Evolutionary conservation across 2,329 filamentous ascomycete species (phyloP).

Genomic region (Ophiosphaerella korrae): DNA sequence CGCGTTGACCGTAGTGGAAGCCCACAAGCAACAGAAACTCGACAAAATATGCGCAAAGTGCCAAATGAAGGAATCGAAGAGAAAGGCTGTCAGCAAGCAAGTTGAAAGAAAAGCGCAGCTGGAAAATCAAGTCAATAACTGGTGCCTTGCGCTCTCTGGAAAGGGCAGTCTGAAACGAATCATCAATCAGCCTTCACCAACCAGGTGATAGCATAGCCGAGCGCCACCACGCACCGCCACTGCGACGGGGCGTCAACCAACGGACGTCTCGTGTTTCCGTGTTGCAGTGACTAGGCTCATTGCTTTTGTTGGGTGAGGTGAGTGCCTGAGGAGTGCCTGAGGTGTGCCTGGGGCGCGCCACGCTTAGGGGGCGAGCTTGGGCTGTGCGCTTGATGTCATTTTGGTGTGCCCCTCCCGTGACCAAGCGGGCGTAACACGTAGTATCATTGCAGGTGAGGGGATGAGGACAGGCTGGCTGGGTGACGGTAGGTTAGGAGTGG

Average conservation of each 20-base stretch:
- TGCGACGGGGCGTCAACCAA: neutral
- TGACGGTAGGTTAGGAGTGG: no score
- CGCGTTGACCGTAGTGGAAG: neutral
- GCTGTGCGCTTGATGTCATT: no score
- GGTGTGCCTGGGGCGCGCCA: no score
- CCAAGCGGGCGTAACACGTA: no score
- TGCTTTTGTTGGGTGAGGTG: neutral
- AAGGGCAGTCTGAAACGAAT: conserved; percentile 15
- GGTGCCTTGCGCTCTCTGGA: conserved; percentile 14
- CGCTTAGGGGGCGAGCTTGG: no score
- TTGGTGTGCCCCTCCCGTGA: no score
- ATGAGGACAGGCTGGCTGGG: no score
- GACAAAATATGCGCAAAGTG: no score
- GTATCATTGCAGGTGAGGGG: no score
- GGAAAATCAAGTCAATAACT: conserved; percentile 7
- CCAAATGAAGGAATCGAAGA: neutral
- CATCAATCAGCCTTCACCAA: conserved; percentile 6
- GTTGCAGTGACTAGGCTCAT: neutral
- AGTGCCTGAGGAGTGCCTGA: no score
- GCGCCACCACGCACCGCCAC: conserved; percentile 12
- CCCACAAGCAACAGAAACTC: neutral
- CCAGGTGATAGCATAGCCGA: conserved; percentile 3
- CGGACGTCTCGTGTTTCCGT: neutral
- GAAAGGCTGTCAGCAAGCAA: neutral
- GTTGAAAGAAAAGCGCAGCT: neutral